Evolutionary conservation across 2,329 filamentous ascomycete genomes (phyloP).

Genomic region (Fonsecaea nubica): DNA sequence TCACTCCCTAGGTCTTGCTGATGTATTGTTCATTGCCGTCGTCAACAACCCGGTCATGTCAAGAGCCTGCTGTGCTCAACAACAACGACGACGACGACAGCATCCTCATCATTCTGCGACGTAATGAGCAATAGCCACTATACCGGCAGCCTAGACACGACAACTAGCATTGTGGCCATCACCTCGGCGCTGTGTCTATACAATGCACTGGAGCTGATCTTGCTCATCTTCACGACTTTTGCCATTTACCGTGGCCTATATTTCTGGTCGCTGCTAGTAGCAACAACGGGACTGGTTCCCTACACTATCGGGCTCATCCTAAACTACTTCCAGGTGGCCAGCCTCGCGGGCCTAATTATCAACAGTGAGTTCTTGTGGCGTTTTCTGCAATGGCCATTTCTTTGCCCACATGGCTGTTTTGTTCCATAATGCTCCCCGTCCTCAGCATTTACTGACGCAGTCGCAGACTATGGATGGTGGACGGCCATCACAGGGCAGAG

Average conservation of each 20-base stretch:
- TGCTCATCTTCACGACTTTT: constrained; percentile 58
- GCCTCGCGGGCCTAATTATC: constrained; percentile 41
- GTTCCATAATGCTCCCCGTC: neutral
- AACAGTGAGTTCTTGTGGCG: constrained; percentile 34
- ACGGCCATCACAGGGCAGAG: constrained; percentile 57
- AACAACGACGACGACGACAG: neutral
- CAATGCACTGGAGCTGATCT: constrained; percentile 57
- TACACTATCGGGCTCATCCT: constrained; percentile 56
- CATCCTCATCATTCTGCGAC: neutral
- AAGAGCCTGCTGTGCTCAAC: neutral
- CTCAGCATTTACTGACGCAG: neutral
- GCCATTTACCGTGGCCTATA: constrained; percentile 55
- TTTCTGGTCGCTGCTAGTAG: constrained; percentile 57
- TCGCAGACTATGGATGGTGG: constrained; percentile 52
- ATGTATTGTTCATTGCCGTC: neutral
- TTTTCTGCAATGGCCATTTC: neutral
- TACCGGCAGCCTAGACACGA: constrained; percentile 17
- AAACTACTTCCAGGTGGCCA: constrained; percentile 50
- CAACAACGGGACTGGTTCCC: constrained; percentile 52
- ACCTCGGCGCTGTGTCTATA: constrained; percentile 46
- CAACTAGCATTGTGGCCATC: constrained; percentile 17
- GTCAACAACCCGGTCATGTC: neutral
- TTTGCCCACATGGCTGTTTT: neutral
- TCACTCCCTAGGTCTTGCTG: neutral
- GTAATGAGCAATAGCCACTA: constrained; percentile 12